phyloP scores from a whole-genome alignment of 2,329 filamentous ascomycete species.

The Trichoderma semiorbis region DNA sequence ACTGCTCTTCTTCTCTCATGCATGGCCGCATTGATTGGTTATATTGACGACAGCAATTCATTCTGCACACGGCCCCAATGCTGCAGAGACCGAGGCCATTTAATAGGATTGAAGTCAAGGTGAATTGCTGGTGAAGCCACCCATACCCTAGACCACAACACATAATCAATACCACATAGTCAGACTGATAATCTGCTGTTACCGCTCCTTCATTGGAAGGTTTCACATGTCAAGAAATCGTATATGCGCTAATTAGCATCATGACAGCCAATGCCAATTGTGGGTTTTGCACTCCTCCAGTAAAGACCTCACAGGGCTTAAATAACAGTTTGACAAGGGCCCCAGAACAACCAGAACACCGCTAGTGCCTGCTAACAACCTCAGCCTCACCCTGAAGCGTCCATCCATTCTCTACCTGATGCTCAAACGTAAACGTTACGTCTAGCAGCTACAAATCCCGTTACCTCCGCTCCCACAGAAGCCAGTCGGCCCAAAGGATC shows the following conservation, averaged over 20 bases:
- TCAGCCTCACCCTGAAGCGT: neutral
- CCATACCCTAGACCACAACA: neutral
- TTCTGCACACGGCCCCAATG: too few species aligned
- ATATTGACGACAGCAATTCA: too few species aligned
- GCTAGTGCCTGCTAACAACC: neutral
- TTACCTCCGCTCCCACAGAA: neutral
- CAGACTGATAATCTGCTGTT: neutral
- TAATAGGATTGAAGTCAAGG: neutral
- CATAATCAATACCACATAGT: neutral
- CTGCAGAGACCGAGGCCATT: too few species aligned
- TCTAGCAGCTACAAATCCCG: neutral
- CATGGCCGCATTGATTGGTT: too few species aligned
- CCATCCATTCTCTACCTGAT: neutral
- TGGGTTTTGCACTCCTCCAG: neutral
- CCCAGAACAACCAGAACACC: neutral
- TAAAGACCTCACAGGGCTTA: neutral
- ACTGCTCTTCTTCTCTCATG: too few species aligned
- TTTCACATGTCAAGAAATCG: constrained; percentile 6
- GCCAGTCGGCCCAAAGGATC: neutral
- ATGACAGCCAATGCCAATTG: neutral
- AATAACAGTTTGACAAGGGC: neutral
- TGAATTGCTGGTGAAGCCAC: neutral
- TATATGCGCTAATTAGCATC: neutral
- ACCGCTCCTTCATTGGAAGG: neutral
- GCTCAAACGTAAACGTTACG: neutral